phyloP scores from a whole-genome alignment of 495 filamentous ascomycete genomes.

The Gamarada debralockiae region DNA sequence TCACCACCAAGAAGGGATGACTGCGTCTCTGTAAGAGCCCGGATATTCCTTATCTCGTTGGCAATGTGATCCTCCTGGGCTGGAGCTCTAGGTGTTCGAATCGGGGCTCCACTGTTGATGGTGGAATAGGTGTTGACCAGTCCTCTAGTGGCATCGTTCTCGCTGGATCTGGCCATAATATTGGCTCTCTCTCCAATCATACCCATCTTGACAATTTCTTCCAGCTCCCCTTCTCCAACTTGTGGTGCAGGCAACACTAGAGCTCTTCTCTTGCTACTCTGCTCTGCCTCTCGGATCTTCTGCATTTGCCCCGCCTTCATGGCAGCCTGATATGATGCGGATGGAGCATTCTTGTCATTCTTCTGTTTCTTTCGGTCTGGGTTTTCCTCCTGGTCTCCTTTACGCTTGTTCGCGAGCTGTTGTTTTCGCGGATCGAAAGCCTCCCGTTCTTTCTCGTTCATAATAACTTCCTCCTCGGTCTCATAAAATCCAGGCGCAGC shows the following conservation, averaged over 20 bases:
- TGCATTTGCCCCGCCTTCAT: slow-evolving; percentile 94
- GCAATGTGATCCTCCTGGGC: slow-evolving; percentile 92
- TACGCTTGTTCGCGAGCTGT: slow-evolving; percentile 92
- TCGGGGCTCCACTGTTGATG: slow-evolving; percentile 79
- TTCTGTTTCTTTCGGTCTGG: slow-evolving; percentile 81
- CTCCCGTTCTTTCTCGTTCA: slow-evolving; percentile 84
- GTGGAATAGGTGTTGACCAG: slow-evolving; percentile 79
- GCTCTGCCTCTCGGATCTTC: slow-evolving; percentile 92
- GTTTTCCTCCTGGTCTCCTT: slow-evolving; percentile 83
- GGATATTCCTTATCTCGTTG: slow-evolving; percentile 94
- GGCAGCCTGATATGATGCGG: slow-evolving; percentile 79
- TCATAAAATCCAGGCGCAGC: slow-evolving; percentile 91
- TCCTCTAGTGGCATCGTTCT: slow-evolving; percentile 81
- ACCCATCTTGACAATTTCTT: slow-evolving; percentile 99
- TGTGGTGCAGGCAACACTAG: slow-evolving; percentile 83
- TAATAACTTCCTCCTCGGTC: slow-evolving; percentile 70
- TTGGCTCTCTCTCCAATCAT: slow-evolving; percentile 90
- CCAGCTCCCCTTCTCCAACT: slow-evolving; percentile 86
- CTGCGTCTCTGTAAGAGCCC: slow-evolving; percentile 88
- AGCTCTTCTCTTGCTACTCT: slow-evolving; percentile 83
- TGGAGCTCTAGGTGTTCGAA: slow-evolving; percentile 84
- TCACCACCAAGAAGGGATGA: slow-evolving; percentile 94
- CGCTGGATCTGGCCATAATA: slow-evolving; percentile 66
- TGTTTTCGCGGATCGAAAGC: slow-evolving; percentile 93
- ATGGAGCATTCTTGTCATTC: slow-evolving; percentile 72